Base-by-base conservation (phyloP, 164 flowering plant genomes). In the Taxillus chinensis region DNA sequence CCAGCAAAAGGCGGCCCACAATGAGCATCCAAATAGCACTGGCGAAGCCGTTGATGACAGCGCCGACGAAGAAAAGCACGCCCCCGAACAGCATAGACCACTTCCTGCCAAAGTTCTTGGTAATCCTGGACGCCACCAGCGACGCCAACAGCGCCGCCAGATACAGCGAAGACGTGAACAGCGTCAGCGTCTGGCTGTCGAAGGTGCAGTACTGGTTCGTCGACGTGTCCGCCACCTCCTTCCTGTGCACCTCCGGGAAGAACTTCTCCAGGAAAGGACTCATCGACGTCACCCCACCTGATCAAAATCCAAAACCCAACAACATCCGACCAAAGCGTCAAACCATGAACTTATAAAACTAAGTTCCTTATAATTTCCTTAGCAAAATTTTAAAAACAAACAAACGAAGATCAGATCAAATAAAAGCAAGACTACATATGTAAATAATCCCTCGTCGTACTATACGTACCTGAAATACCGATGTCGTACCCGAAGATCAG, bases 281-380 rank as follows among this genome's bases (percentile, higher is more conserved):
- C 75, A 68, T 72, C 2, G 75, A 55, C 7, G 72, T 68, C 27
- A 72, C 75, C 1, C 75, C 75, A 53, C 75, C 75, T 72, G 27
- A 27, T 27, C 14, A 54, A 51, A 7, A 43, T 43, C 51, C 13
- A 48, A 4, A 16, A 51, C 4, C 5, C 27, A 5, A 1, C 7
- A 43, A 43, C 2, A 43, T 9, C 46, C 46, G 10, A 43, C 7
- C 46, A 9, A 43, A 43, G 10, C 46, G 46, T 43, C 1, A 43
- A 43, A 6, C 10, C 7, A 6, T n/a, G n/a, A n/a, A 6, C 7
- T 9, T 0, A 43, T 6, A 43, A 43, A 6, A 43, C 10, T 43
- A 43, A 6, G n/a, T n/a, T n/a, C n/a, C n/a, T n/a, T n/a, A n/a
- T n/a, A n/a, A n/a, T n/a, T n/a, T n/a, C n/a, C n/a, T n/a, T n/a